Percentiles rank a stretch among this genome's conserved stretches.
Evolutionary conservation across 2,329 filamentous ascomycete species (phyloP).

Genomic region (Xylariaceae sp.): DNA sequence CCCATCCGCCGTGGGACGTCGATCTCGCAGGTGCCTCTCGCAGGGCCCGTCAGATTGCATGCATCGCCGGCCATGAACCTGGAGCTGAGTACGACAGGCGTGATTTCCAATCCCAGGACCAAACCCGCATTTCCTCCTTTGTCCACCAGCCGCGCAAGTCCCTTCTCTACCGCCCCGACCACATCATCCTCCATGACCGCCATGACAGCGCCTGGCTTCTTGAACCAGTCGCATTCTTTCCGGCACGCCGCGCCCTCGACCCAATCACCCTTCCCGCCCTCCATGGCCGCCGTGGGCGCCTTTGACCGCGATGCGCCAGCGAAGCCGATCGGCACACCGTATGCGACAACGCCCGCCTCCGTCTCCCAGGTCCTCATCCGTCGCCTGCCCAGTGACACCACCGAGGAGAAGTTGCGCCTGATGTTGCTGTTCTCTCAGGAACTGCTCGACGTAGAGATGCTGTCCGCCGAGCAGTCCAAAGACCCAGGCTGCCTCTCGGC

Average conservation of each 20-base stretch:
- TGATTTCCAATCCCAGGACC: conserved; percentile 14
- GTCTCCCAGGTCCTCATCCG: conserved; percentile 43
- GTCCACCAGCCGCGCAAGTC: conserved; percentile 18
- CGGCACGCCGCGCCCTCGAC: conserved; percentile 24
- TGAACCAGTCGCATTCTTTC: conserved; percentile 32
- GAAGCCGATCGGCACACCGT: conserved; percentile 33
- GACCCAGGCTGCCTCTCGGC: conserved; percentile 45
- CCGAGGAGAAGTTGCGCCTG: conserved; percentile 44
- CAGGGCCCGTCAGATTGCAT: conserved; percentile 16
- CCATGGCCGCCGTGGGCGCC: conserved; percentile 23
- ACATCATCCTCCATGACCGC: conserved; percentile 19
- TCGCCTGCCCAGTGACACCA: conserved; percentile 45
- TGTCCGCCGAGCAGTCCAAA: conserved; percentile 40
- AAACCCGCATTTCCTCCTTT: conserved; percentile 17
- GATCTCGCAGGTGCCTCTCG: conserved; percentile 12
- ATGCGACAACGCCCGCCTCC: conserved; percentile 27
- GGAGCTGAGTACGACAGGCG: conserved; percentile 14
- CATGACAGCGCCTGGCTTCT: conserved; percentile 40
- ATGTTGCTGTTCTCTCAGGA: conserved; percentile 56
- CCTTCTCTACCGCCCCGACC: conserved; percentile 11
- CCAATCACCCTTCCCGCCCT: conserved; percentile 27
- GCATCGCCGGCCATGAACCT: conserved; percentile 21
- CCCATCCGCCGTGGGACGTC: no score
- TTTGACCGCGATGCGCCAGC: conserved; percentile 34
- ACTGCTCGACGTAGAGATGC: conserved; percentile 41